phyloP scores from a whole-genome alignment of 306 rosid species.

The Cicer arietinum region DNA sequence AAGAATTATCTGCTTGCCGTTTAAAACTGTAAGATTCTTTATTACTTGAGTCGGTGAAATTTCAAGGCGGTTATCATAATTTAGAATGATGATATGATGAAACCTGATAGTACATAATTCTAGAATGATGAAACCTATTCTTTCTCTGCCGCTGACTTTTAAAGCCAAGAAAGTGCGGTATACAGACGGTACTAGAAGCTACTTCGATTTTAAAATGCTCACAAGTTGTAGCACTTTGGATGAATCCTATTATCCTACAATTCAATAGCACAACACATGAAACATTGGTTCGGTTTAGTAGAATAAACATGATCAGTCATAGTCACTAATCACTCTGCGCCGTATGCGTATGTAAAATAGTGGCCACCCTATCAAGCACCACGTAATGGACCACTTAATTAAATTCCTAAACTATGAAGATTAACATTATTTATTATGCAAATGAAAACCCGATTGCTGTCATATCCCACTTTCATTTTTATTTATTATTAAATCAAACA shows the following conservation, averaged over 20 bases:
- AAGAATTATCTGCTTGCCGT: too few species aligned
- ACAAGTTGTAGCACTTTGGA: conserved; percentile 40
- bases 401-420: not conserved
- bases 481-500: conserved; percentile 1
- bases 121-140: not conserved
- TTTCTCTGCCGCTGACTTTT: not conserved
- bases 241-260: not conserved
- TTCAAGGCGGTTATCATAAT: too few species aligned
- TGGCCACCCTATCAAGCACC: conserved; percentile 32
- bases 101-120: too few species aligned
- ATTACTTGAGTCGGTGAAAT: too few species aligned
- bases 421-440: conserved; percentile 13
- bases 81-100: too few species aligned
- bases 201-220: not conserved
- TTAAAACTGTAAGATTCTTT: too few species aligned
- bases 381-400: conserved; percentile 47
- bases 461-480: conserved; percentile 11
- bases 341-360: conserved; percentile 7
- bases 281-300: conserved; percentile 27
- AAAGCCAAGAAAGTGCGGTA: not conserved
- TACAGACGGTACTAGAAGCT: conserved; percentile 26
- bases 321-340: conserved; percentile 8
- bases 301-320: conserved; percentile 41
- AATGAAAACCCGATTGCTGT: conserved; percentile 40
- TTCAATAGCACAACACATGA: conserved; percentile 5